Evolutionary conservation across 2,329 filamentous ascomycete genomes (phyloP).

Genomic region (Colletotrichum falcatum): DNA sequence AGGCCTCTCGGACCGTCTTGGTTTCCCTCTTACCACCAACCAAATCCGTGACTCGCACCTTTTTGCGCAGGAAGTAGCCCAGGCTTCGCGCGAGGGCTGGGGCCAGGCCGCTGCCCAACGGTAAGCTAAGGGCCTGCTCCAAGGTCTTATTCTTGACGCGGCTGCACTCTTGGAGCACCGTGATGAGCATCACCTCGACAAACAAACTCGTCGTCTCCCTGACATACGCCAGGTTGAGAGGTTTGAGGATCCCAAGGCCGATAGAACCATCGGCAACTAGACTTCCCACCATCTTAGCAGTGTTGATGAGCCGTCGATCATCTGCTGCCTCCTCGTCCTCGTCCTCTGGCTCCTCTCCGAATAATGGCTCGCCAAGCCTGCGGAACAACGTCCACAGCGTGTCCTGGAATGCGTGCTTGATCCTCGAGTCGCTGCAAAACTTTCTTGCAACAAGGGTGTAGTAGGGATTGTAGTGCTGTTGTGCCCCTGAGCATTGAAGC

Average conservation of each 20-base stretch:
- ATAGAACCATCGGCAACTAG: constrained; percentile 61
- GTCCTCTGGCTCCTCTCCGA: constrained; percentile 72
- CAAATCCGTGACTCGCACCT: constrained; percentile 74
- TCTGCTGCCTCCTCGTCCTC: constrained; percentile 63
- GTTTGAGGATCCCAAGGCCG: constrained; percentile 67
- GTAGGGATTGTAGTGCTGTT: constrained; percentile 90
- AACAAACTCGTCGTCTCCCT: constrained; percentile 82
- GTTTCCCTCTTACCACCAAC: constrained; percentile 61
- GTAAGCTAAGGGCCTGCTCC: constrained; percentile 29
- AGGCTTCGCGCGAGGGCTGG: constrained; percentile 79
- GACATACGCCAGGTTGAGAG: constrained; percentile 82
- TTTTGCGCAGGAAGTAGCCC: constrained; percentile 83
- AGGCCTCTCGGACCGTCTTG: constrained; percentile 61
- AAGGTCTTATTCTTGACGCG: constrained; percentile 51
- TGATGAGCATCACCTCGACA: constrained; percentile 83
- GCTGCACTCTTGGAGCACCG: constrained; percentile 74
- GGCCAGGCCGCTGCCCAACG: constrained; percentile 47
- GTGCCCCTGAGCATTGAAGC: constrained; percentile 86
- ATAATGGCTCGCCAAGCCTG: constrained; percentile 83
- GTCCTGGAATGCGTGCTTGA: constrained; percentile 89
- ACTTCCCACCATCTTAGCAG: constrained; percentile 66
- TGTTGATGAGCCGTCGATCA: constrained; percentile 62
- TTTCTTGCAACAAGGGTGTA: constrained; percentile 87
- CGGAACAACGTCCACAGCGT: constrained; percentile 88
- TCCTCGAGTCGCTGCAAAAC: constrained; percentile 79